phyloP scores from a whole-genome alignment of 1,284 basidiomycete species.

The Tilletia horrida region DNA sequence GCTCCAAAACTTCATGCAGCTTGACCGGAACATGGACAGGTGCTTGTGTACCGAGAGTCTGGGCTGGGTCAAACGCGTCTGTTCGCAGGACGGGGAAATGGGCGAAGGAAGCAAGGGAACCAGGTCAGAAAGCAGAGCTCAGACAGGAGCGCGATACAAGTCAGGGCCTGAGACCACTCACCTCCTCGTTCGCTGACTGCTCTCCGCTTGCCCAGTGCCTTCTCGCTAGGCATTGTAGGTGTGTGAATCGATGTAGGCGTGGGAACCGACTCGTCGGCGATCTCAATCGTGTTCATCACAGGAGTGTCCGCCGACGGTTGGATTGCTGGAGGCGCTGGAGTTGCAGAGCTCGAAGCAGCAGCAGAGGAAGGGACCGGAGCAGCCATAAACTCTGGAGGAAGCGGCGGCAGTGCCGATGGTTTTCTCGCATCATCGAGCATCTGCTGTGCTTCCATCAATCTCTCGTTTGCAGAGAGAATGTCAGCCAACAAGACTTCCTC shows the following conservation, averaged over 20 bases:
- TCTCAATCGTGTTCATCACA: background rate
- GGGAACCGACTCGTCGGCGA: conserved; percentile 30
- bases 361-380: background rate
- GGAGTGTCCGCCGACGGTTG: background rate
- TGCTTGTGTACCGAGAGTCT: background rate
- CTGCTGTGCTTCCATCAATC: conserved; percentile 26
- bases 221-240: conserved; percentile 38
- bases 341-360: background rate
- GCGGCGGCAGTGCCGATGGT: conserved; percentile 5
- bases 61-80: conserved; percentile 19
- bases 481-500: conserved; percentile 41
- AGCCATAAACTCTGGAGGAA: background rate
- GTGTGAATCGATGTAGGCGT: conserved; percentile 38
- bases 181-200: conserved; percentile 24
- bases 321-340: conserved; percentile 7
- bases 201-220: conserved; percentile 45
- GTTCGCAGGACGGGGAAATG: background rate
- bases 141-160: too few relatives aligned
- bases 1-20: conserved; percentile 13
- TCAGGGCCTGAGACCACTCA: background rate
- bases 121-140: too few relatives aligned
- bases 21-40: conserved; percentile 16
- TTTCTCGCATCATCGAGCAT: conserved; percentile 33
- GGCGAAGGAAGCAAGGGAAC: background rate
- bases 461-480: conserved; percentile 37